These are phyloP conservation scores for Podospora pseudoanserina DNA, from an alignment of 495 filamentous ascomycete genomes.

Conservation along the genomic window DNA sequence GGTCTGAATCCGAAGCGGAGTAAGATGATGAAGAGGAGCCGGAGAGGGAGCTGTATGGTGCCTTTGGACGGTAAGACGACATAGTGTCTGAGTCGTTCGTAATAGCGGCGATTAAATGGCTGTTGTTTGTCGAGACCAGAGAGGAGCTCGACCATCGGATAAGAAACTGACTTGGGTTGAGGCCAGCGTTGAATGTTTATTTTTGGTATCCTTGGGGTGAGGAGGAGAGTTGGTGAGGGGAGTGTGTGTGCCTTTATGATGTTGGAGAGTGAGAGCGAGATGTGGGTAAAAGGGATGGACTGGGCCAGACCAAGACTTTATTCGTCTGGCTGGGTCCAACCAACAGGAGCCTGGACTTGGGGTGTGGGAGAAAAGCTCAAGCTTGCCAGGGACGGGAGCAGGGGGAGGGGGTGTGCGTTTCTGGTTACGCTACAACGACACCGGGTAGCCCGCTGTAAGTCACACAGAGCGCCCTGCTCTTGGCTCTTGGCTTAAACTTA, in stretches of 20 bases:
- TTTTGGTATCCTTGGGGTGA: conserved; percentile 3
- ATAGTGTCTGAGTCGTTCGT: conserved; percentile 25
- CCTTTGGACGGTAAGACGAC: conserved; percentile 34
- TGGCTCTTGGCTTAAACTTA: background rate
- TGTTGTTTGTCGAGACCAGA: conserved; percentile 13
- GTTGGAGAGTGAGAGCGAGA: background rate
- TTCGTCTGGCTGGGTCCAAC: conserved; percentile 11
- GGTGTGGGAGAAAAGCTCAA: conserved; percentile 8
- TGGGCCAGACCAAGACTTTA: conserved; percentile 28
- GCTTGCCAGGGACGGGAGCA: conserved; percentile 10
- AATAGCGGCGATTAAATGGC: background rate
- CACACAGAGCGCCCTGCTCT: background rate
- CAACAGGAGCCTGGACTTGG: conserved; percentile 15
- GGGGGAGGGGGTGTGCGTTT: background rate
- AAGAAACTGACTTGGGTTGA: background rate
- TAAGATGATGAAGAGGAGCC: conserved; percentile 33
- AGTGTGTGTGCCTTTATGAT: conserved; percentile 4
- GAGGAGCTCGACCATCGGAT: conserved; percentile 12
- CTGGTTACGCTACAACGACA: background rate
- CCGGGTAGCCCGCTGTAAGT: background rate
- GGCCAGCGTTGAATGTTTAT: conserved; percentile 4
- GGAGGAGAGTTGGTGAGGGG: conserved; percentile 4
- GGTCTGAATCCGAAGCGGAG: conserved; percentile 43
- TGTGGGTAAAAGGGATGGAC: conserved; percentile 13
- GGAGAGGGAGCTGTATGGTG: conserved; percentile 39